Evolutionary conservation across 768 basidiomycete genomes (phyloP).

Genomic region (Hericium rajendrae): DNA sequence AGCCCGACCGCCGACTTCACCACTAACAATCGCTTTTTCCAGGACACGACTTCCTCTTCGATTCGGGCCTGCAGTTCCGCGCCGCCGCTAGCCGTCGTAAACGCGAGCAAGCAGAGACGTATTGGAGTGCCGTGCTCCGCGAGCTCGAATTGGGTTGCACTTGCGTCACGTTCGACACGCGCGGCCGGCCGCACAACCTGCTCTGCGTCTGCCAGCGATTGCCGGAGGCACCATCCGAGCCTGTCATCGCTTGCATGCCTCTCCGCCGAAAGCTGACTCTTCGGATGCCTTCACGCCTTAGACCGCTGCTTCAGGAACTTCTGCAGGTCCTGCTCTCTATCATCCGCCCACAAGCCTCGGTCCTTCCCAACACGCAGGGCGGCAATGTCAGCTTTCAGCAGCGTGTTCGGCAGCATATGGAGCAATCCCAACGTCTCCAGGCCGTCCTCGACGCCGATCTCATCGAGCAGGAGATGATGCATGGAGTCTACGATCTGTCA

Average conservation of each 20-base stretch:
- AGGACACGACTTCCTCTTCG: constrained; percentile 89
- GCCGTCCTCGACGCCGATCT: constrained; percentile 62
- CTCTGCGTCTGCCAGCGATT: constrained; percentile 37
- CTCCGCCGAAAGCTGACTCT: constrained; percentile 40
- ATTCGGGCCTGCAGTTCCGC: constrained; percentile 74
- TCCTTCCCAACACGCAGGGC: constrained; percentile 21
- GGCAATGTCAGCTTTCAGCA: constrained; percentile 10
- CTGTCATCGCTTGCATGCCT: constrained; percentile 31
- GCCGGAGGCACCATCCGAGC: constrained; percentile 23
- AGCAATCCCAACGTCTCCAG: constrained; percentile 9
- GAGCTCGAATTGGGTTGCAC: constrained; percentile 81
- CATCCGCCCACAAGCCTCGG: constrained; percentile 66
- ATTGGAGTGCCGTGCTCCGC: constrained; percentile 73
- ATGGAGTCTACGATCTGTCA: constrained; percentile 68
- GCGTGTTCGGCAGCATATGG: constrained; percentile 12
- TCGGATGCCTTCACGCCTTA: constrained; percentile 65
- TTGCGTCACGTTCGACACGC: constrained; percentile 64
- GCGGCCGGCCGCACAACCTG: constrained; percentile 37
- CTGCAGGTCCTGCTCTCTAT: constrained; percentile 41
- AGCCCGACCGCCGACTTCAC: background rate
- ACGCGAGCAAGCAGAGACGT: constrained; percentile 61
- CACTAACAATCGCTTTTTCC: constrained; percentile 6
- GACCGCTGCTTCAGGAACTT: constrained; percentile 64
- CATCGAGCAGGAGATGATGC: constrained; percentile 74
- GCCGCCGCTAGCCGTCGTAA: constrained; percentile 70